Evolutionary conservation across 805 yeast species (phyloP), one percentile per base, ranked within the genome.

Genomic region (Sugiyamaella chiloensis): DNA sequence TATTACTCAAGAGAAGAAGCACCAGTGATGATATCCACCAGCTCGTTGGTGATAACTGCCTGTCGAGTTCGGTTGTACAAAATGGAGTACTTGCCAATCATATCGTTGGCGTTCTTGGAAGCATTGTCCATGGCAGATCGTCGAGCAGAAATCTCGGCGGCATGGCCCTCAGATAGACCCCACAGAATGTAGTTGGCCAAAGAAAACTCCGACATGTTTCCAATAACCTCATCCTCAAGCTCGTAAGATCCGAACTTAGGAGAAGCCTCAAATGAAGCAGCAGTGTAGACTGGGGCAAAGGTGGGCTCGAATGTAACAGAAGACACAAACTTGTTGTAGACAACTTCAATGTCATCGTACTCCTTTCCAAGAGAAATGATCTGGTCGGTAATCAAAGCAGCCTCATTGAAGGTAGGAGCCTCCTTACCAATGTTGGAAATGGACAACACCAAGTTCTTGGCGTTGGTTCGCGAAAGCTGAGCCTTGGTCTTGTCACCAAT

Each of bases 111-210:
- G 70, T 91, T 91, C 93, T 93, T 91, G 61, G 97, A 89, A 55
- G 99, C 99, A 68, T 93, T 93, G 75, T 91, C 99, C 99, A 91
- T 91, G 61, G 99, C 98, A 70, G 88, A 91, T 83, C 99, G 90
- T 83, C 99, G 90, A 52, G 99, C 96, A 57, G 95, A 85, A 59
- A 90, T 80, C 79, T 91, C 99, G 51, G 98, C 87, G 53, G 98
- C 97, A 73, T 91, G 90, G 72, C 97, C 98, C 70, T 93, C 96
- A 57, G 97, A 91, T 79, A 90, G 79, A 53, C 96, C 97, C 64
- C 90, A 74, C 69, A 85, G 80, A 63, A 91, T 78, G 64, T 88
- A 80, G 80, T 87, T 90, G 58, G 98, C 90, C 61, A 93, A 78
- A 42, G 95, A 78, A 75, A 86, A 88, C 74, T 90, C 95, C 57